phyloP scores from a whole-genome alignment of 192 early-diverging fungal species.

The Obelidium mucronatum region DNA sequence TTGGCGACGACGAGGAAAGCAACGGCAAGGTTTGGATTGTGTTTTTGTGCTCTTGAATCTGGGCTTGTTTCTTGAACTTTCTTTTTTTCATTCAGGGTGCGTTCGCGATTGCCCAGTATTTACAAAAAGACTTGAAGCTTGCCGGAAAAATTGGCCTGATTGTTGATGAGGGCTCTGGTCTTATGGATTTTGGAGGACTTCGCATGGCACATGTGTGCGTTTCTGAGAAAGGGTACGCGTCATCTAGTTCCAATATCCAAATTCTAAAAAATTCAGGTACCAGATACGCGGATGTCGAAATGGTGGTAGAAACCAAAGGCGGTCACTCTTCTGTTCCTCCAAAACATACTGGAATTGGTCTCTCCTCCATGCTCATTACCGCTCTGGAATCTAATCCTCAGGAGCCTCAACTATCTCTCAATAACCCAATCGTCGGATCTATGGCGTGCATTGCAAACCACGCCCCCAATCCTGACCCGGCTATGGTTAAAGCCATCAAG shows the following conservation, averaged over 20 bases:
- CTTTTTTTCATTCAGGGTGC: neutral
- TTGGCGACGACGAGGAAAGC: constrained; percentile 55
- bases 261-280: neutral
- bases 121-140: constrained; percentile 8
- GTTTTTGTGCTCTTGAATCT: too few relatives aligned
- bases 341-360: constrained; percentile 47
- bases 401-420: constrained; percentile 19
- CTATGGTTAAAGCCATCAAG: constrained; percentile 30
- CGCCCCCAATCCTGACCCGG: constrained; percentile 29
- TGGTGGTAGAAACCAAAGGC: constrained; percentile 41
- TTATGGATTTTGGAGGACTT: constrained; percentile 13
- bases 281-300: constrained; percentile 38
- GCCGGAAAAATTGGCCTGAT: constrained; percentile 43
- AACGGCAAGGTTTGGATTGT: constrained; percentile 8
- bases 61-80: neutral
- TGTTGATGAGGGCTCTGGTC: constrained; percentile 49
- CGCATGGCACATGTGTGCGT: constrained; percentile 37
- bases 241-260: neutral
- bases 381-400: constrained; percentile 38
- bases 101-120: constrained; percentile 5
- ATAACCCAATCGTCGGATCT: constrained; percentile 35
- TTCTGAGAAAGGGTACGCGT: constrained; percentile 44
- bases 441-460: constrained; percentile 39
- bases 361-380: constrained; percentile 30
- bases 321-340: constrained; percentile 52